Conservation (phyloP, 2,329 filamentous ascomycete genomes). For the Nemania diffusa region DNA sequence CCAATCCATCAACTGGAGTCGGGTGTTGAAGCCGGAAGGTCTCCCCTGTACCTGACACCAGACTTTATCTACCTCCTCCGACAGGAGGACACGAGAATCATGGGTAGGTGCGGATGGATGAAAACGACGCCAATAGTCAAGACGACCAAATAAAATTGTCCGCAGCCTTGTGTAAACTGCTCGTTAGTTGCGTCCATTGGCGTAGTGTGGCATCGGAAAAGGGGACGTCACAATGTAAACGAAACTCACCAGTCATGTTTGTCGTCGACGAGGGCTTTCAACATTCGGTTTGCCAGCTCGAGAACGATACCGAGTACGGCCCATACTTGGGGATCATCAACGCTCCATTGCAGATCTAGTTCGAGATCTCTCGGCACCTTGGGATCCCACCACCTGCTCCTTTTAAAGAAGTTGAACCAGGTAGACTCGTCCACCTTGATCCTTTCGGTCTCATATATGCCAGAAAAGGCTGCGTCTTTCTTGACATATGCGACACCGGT, state of each 20-base stretch:
- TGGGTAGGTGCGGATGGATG: neutral
- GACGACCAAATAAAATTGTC: conserved; percentile 14
- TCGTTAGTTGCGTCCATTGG: neutral
- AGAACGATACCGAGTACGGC: neutral
- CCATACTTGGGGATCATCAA: conserved; percentile 19
- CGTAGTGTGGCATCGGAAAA: neutral
- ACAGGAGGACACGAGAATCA: conserved; percentile 8
- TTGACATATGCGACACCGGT: neutral
- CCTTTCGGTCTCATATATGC: neutral
- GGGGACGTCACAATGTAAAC: neutral
- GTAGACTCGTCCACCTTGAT: conserved; percentile 9
- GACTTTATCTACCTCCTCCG: neutral
- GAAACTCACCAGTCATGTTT: conserved; percentile 9
- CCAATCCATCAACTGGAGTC: too few species aligned
- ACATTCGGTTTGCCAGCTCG: conserved; percentile 10
- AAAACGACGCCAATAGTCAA: conserved; percentile 2
- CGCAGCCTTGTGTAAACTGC: conserved; percentile 1
- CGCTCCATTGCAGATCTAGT: conserved; percentile 1
- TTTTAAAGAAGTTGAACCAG: conserved; percentile 9
- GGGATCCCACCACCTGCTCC: conserved; percentile 5
- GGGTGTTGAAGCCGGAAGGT: too few species aligned
- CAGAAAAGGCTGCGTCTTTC: neutral
- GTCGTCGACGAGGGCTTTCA: conserved; percentile 11
- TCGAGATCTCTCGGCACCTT: neutral
- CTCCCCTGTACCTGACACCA: neutral